Base-by-base conservation (phyloP, 306 rosid genomes). In the Purshia tridentata region DNA sequence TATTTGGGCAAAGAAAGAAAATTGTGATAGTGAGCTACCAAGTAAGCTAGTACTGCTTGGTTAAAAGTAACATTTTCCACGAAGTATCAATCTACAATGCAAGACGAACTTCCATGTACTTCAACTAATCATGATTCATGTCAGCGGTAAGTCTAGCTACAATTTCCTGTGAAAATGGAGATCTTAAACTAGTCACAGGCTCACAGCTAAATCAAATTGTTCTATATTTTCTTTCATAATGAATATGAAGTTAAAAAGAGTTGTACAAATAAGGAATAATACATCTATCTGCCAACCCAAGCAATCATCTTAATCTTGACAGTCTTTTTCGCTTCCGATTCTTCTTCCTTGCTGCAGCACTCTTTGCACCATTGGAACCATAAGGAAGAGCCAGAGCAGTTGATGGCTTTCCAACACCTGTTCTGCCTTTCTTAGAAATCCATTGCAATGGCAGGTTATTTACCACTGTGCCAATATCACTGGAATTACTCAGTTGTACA, bases 371-470 rank as follows among this genome's bases (percentile, higher is more conserved):
- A 49, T 54, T 56, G 56, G 72, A 69, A 76, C 78, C 22, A 4
- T 84, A 69, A 69, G 81, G 82, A 80, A 68, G 70, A 63, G 86
- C 71, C 63, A 62, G 19, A 40, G 61, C 13, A 68, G 84, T 74
- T 18, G 91, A 83, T 45, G 81, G 89, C 82, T 80, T 91, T 74
- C 91, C 83, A 23, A 64, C 78, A 59, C 67, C 69, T 46, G 89
- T 84, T 80, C 90, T 89, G 47, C 78, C 69, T 76, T 81, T 87
- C 81, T 81, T 84, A 13, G 85, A 81, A 50, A 75, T 81, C 91
- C 95, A 89, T 80, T 84, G 82, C 85, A 91, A 64, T 52, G 96
- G 96, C 88, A 91, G 85, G 40, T 83, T 90, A 59, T 86, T 82
- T 73, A 87, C 90, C 76, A 88, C 87, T 37, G 85, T 60, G 46